Percentiles rank a stretch among this genome's conserved stretches.
These are phyloP conservation scores for Pleurotus tuoliensis DNA, from an alignment of 768 basidiomycete genomes.

Conservation along the genomic window DNA sequence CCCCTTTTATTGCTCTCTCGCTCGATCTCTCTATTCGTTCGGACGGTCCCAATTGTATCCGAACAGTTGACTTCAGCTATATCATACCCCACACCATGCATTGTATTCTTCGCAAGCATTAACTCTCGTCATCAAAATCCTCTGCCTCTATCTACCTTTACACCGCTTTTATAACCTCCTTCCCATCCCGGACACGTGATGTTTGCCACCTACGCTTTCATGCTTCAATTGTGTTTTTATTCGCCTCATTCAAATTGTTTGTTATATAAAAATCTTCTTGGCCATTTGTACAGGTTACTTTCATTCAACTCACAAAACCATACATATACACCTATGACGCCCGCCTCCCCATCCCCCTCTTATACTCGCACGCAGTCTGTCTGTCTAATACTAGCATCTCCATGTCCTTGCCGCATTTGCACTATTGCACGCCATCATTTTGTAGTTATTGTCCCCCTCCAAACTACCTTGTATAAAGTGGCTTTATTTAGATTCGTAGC, in stretches of 20 bases:
- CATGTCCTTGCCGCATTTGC: slow-evolving; percentile 41
- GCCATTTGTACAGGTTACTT: slow-evolving; percentile 59
- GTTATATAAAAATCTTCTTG: slow-evolving; percentile 19
- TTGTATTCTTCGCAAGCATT: slow-evolving; percentile 49
- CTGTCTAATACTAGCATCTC: slow-evolving; percentile 58
- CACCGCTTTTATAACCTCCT: slow-evolving; percentile 29
- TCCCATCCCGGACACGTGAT: neutral
- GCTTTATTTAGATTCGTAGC: slow-evolving; percentile 16
- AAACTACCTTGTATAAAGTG: slow-evolving; percentile 50
- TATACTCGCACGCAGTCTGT: slow-evolving; percentile 42
- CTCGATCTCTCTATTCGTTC: slow-evolving; percentile 31
- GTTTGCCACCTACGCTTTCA: neutral
- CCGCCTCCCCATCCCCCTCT: slow-evolving; percentile 36
- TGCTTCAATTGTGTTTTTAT: slow-evolving; percentile 9
- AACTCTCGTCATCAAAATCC: slow-evolving; percentile 26
- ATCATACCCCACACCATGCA: slow-evolving; percentile 51
- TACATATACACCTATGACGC: neutral
- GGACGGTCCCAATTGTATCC: slow-evolving; percentile 38
- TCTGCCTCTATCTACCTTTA: slow-evolving; percentile 45
- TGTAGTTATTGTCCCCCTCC: slow-evolving; percentile 59
- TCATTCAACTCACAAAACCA: slow-evolving; percentile 7
- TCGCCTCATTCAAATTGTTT: slow-evolving; percentile 4
- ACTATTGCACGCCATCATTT: slow-evolving; percentile 58
- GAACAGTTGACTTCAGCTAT: slow-evolving; percentile 32
- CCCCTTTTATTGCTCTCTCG: slow-evolving; percentile 33